These are phyloP conservation scores for Megacollybia marginata DNA, from an alignment of 768 basidiomycete genomes.

Conservation along the genomic window DNA sequence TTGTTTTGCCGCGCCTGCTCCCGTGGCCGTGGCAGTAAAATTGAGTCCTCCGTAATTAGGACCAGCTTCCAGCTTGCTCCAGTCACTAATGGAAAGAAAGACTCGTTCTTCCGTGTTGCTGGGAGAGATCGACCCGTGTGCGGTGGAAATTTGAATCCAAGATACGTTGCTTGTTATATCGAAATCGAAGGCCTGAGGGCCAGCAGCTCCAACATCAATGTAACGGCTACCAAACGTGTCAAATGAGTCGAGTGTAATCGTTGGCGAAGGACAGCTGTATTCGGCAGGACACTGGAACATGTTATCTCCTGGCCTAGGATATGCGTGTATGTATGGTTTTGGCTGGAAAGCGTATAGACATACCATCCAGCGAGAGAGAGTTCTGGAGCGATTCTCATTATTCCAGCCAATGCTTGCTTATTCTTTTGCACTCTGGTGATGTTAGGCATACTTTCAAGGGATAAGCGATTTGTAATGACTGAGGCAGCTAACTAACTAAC, in stretches of 20 bases:
- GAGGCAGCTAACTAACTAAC: conserved; percentile 19
- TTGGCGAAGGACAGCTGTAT: conserved; percentile 43
- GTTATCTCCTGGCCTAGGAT: conserved; percentile 59
- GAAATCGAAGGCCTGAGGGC: conserved; percentile 50
- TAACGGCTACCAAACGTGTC: conserved; percentile 44
- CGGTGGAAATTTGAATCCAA: conserved; percentile 45
- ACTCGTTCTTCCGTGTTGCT: conserved; percentile 44
- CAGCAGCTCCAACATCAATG: conserved; percentile 57
- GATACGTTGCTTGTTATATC: conserved; percentile 38
- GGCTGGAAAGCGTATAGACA: conserved; percentile 2
- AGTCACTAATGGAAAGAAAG: conserved; percentile 46
- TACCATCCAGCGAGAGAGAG: conserved; percentile 55
- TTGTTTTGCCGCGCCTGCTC: conserved; percentile 16
- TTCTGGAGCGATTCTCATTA: conserved; percentile 58
- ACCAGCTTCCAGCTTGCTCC: conserved; percentile 38
- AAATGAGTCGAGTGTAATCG: conserved; percentile 50
- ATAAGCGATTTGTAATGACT: neutral
- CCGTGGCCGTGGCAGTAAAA: conserved; percentile 36
- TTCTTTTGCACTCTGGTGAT: conserved; percentile 43
- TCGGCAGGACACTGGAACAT: conserved; percentile 42
- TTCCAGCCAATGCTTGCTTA: conserved; percentile 53
- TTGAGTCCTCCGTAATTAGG: conserved; percentile 30
- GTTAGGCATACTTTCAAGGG: conserved; percentile 39
- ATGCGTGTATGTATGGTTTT: neutral
- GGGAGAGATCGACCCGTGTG: conserved; percentile 42